A percentile compares a stretch with the other conserved stretches of the same genome.
Conservation (phyloP, 371 early-diverging fungal genomes). For the Cokeromyces recurvatus region DNA sequence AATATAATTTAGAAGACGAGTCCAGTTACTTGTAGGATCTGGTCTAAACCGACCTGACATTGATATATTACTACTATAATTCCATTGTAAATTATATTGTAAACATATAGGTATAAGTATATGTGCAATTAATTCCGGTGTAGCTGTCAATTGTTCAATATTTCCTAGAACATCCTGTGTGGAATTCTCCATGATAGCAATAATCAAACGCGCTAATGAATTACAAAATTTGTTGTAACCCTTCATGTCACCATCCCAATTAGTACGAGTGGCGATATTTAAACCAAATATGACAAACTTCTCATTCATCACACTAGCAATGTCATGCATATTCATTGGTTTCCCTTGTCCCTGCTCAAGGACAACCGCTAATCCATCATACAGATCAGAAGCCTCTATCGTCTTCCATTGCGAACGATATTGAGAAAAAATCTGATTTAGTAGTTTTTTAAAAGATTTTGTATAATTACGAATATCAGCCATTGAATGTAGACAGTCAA, state of each 20-base stretch:
- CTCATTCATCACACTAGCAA: constrained; percentile 43
- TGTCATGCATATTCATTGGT: constrained; percentile 34
- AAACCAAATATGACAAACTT: constrained; percentile 47
- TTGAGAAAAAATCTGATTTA: constrained; percentile 37
- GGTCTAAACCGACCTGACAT: constrained; percentile 16
- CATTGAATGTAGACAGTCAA: constrained; percentile 31
- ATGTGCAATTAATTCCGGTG: constrained; percentile 41
- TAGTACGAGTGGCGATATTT: constrained; percentile 29
- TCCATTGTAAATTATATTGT: constrained; percentile 37
- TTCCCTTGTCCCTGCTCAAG: constrained; percentile 41
- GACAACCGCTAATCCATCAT: constrained; percentile 45
- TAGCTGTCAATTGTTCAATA: constrained; percentile 40
- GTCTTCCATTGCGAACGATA: constrained; percentile 48
- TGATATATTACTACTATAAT: constrained; percentile 21
- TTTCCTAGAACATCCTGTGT: constrained; percentile 47
- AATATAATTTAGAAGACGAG: constrained; percentile 32
- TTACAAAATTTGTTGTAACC: constrained; percentile 38
- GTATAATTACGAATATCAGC: constrained; percentile 34
- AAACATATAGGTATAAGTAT: constrained; percentile 53
- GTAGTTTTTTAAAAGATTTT: constrained; percentile 37
- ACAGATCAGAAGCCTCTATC: constrained; percentile 49
- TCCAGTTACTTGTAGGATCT: constrained; percentile 40
- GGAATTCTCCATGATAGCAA: constrained; percentile 52
- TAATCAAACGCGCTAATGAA: constrained; percentile 49
- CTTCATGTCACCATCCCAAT: constrained; percentile 36